Evolutionary conservation across 352 stramenopile species (phyloP).

Genomic region (Plasmopara halstedii): DNA sequence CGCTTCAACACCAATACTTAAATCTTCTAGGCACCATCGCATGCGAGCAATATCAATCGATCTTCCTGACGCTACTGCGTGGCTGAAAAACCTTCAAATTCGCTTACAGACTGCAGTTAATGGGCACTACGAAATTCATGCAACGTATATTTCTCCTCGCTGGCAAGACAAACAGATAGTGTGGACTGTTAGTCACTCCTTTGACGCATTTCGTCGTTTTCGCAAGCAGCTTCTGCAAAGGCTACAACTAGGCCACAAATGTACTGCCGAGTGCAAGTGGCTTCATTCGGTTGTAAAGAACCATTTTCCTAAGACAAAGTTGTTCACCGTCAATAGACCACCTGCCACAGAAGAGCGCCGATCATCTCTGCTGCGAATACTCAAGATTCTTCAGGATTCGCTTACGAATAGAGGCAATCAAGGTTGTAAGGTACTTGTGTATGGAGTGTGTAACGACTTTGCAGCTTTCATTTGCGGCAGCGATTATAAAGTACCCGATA

Average conservation of each 20-base stretch:
- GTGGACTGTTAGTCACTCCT: conserved; percentile 14
- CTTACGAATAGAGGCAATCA: conserved; percentile 27
- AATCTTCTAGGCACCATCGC: too few relatives aligned
- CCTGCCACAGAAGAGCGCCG: conserved; percentile 14
- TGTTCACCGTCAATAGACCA: conserved; percentile 13
- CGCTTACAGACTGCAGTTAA: too few relatives aligned
- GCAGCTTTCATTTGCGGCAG: conserved; percentile 18
- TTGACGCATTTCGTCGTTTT: conserved; percentile 36
- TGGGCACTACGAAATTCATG: conserved; percentile 21
- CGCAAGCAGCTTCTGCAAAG: conserved; percentile 22
- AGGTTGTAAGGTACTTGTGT: too few relatives aligned
- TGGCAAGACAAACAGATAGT: conserved; percentile 8
- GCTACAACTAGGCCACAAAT: conserved; percentile 17
- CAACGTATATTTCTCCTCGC: conserved; percentile 12
- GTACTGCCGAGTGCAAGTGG: conserved; percentile 28
- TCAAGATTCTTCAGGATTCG: conserved; percentile 20
- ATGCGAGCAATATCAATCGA: too few relatives aligned
- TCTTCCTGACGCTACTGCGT: too few relatives aligned
- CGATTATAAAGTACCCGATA: conserved; percentile 13
- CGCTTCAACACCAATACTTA: too few relatives aligned
- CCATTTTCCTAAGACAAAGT: conserved; percentile 20
- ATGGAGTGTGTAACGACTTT: conserved; percentile 20
- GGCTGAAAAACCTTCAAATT: too few relatives aligned
- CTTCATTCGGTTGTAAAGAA: conserved; percentile 24
- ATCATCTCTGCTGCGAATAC: conserved; percentile 17